Percentiles rank a stretch among this genome's conserved stretches.
These are phyloP conservation scores for Cardamine occulta DNA, from an alignment of 345 rosid species.

Conservation along the genomic window DNA sequence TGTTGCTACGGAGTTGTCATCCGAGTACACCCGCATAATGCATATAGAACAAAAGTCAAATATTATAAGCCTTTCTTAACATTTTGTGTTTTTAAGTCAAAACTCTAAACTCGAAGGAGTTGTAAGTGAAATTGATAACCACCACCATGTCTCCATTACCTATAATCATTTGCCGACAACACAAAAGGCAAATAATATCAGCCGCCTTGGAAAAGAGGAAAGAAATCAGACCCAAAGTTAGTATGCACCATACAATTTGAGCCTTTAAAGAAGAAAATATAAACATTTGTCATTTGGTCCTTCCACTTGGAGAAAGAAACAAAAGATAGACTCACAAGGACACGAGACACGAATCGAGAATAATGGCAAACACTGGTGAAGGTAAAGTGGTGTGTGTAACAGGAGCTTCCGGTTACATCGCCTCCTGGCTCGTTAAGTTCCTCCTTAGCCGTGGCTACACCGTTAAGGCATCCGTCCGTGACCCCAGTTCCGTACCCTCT, in stretches of 20 bases:
- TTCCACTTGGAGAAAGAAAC: not conserved
- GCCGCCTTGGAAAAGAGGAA: not conserved
- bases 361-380: constrained; percentile 33
- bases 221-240: not conserved
- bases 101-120: not conserved
- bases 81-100: not conserved
- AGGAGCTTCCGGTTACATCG: constrained; percentile 60
- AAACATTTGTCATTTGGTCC: not conserved
- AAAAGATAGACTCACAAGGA: not conserved
- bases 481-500: constrained; percentile 46
- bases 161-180: not conserved
- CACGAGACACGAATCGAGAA: not conserved
- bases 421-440: constrained; percentile 56
- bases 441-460: constrained; percentile 56
- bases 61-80: too few species aligned
- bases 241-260: not conserved
- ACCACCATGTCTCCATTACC: not conserved
- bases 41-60: not conserved
- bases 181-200: constrained; percentile 15
- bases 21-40: not conserved
- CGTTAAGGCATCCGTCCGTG: constrained; percentile 53
- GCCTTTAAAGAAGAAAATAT: not conserved
- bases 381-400: constrained; percentile 54
- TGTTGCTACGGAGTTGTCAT: too few species aligned
- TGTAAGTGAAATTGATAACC: not conserved